These are phyloP conservation scores for Aspergillus sp. DNA, from an alignment of 2,329 filamentous ascomycete genomes.

Conservation along the genomic window DNA sequence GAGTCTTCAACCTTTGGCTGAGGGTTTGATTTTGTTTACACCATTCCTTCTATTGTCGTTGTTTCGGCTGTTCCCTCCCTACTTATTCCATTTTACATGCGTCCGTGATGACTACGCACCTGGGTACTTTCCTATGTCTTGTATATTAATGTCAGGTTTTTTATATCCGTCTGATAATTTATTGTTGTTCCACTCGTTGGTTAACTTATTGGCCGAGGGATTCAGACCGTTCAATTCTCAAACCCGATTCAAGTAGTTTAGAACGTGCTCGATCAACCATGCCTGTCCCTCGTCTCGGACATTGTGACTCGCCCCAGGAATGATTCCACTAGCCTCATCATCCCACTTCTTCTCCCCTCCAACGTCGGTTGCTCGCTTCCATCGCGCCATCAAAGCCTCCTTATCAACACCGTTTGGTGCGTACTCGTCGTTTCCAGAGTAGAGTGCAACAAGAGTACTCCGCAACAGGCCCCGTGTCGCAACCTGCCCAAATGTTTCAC, in stretches of 20 bases:
- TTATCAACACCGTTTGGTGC: slow-evolving; percentile 48
- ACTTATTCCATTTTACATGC: not conserved
- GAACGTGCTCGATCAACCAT: slow-evolving; percentile 36
- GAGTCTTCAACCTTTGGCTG: slow-evolving; percentile 73
- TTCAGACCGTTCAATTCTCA: slow-evolving; percentile 7
- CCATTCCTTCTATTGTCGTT: not conserved
- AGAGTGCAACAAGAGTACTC: slow-evolving; percentile 44
- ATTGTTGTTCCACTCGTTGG: not conserved
- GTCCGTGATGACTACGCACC: slow-evolving; percentile 6
- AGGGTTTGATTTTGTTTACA: slow-evolving; percentile 57
- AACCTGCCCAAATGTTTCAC: slow-evolving; percentile 62
- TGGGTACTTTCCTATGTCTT: slow-evolving; percentile 9
- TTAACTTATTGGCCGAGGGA: not conserved
- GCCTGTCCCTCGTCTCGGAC: slow-evolving; percentile 50
- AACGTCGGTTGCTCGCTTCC: slow-evolving; percentile 42
- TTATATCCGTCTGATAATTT: slow-evolving; percentile 8
- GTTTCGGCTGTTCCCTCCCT: not conserved
- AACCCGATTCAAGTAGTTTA: slow-evolving; percentile 33
- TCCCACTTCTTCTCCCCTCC: slow-evolving; percentile 46
- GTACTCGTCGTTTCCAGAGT: slow-evolving; percentile 49
- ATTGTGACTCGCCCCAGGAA: slow-evolving; percentile 51
- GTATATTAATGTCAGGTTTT: slow-evolving; percentile 9
- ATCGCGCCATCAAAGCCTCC: slow-evolving; percentile 42
- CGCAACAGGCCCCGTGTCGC: slow-evolving; percentile 36
- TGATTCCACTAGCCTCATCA: slow-evolving; percentile 46